These are phyloP conservation scores for Dalbergia cultrata DNA, from an alignment of 306 rosid species.

Conservation along the genomic window DNA sequence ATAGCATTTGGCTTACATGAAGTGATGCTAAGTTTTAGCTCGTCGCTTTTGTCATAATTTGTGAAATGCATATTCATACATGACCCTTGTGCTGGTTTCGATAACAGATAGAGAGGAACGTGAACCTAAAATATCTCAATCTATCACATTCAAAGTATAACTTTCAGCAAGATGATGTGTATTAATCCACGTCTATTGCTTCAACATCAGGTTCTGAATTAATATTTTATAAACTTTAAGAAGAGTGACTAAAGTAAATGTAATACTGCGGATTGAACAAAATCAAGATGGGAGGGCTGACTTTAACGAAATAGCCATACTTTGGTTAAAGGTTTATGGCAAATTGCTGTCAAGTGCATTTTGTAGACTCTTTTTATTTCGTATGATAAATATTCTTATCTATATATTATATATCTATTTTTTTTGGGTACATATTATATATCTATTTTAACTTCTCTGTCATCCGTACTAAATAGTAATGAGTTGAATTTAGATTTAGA, in stretches of 20 bases:
- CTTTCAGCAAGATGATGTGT: neutral
- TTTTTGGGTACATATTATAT: no score
- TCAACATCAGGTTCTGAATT: neutral
- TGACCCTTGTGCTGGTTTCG: neutral
- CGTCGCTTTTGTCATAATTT: neutral
- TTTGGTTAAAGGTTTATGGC: neutral
- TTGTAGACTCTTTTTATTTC: neutral
- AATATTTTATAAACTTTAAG: no score
- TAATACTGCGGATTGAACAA: neutral
- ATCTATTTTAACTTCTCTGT: no score
- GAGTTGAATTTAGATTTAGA: no score
- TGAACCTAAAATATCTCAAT: slow-evolving; percentile 29
- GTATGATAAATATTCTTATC: neutral
- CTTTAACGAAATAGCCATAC: neutral
- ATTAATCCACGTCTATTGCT: neutral
- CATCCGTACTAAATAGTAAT: no score
- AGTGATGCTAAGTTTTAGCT: slow-evolving; percentile 10
- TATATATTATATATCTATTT: no score
- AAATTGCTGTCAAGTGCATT: neutral
- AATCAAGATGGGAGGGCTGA: neutral
- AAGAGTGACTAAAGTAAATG: no score
- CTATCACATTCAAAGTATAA: slow-evolving; percentile 1
- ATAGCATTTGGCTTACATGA: slow-evolving; percentile 5
- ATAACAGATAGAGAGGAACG: neutral
- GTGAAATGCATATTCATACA: neutral